Conservation (phyloP, 164 flowering plant species). For the Nelumbo lutea region DNA sequence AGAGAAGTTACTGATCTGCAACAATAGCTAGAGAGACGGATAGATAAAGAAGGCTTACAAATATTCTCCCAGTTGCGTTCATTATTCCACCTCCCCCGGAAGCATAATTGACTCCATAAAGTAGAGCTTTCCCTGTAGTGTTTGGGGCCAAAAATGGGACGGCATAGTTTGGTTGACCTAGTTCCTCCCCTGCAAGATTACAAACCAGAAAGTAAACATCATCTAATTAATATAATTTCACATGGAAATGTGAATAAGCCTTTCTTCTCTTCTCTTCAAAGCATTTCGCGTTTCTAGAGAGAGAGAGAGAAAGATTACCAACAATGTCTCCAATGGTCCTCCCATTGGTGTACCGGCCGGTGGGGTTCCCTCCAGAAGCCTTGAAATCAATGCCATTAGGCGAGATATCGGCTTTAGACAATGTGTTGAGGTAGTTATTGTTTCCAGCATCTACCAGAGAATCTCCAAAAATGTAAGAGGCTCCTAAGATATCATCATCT, state of each 20-base stretch:
- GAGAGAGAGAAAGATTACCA: slow-evolving; percentile 37
- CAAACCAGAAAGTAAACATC: too few species aligned
- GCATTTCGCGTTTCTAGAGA: not conserved
- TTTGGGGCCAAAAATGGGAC: slow-evolving; percentile 79
- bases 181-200: slow-evolving; percentile 53
- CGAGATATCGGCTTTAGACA: slow-evolving; percentile 64
- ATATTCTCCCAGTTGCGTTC: slow-evolving; percentile 86
- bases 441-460: slow-evolving; percentile 95
- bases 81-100: slow-evolving; percentile 95
- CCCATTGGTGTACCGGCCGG: slow-evolving; percentile 89
- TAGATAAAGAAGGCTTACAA: slow-evolving; percentile 33
- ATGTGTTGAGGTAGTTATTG: slow-evolving; percentile 67
- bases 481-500: slow-evolving; percentile 37
- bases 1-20: too few species aligned
- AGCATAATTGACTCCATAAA: slow-evolving; percentile 89
- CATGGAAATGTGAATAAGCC: not conserved
- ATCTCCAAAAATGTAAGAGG: slow-evolving; percentile 88
- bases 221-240: not conserved
- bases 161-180: slow-evolving; percentile 67
- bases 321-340: slow-evolving; percentile 91
- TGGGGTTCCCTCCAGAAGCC: slow-evolving; percentile 71
- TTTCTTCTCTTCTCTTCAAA: too few species aligned
- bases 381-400: slow-evolving; percentile 90
- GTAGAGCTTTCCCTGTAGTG: slow-evolving; percentile 54
- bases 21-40: too few species aligned